Evolutionary conservation across 2,329 filamentous ascomycete genomes (phyloP).

Genomic region (Mycosphaerella sp.): DNA sequence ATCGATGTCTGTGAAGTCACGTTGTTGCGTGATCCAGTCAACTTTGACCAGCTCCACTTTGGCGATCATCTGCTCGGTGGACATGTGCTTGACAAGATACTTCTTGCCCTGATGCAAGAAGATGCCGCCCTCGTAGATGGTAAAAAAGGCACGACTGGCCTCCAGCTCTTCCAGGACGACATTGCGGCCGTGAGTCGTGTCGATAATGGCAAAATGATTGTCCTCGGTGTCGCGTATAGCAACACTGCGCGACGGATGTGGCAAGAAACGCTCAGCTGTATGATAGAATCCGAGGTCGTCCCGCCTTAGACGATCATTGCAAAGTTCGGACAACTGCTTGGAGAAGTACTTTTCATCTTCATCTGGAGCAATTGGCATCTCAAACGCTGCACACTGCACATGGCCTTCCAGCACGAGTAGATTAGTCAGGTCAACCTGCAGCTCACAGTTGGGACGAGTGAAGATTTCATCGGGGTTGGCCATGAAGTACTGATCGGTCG

Average conservation of each 20-base stretch:
- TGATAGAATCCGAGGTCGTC: constrained; percentile 82
- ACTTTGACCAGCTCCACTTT: constrained; percentile 84
- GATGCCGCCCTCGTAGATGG: constrained; percentile 92
- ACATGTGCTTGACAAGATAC: constrained; percentile 86
- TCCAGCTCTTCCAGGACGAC: constrained; percentile 91
- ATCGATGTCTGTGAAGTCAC: constrained; percentile 91
- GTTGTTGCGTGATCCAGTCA: constrained; percentile 89
- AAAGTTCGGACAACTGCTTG: constrained; percentile 62
- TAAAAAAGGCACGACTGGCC: constrained; percentile 88
- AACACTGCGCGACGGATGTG: constrained; percentile 73
- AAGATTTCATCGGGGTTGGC: constrained; percentile 90
- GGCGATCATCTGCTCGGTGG: constrained; percentile 71
- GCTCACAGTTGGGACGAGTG: constrained; percentile 77
- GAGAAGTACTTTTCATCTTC: constrained; percentile 77
- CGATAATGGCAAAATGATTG: constrained; percentile 88
- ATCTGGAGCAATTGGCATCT: constrained; percentile 80
- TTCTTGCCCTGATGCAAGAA: constrained; percentile 94
- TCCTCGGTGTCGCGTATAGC: constrained; percentile 85
- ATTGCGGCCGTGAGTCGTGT: constrained; percentile 76
- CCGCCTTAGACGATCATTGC: constrained; percentile 63
- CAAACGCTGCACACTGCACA: constrained; percentile 88
- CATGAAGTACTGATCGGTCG: constrained; percentile 96
- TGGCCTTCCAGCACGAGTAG: constrained; percentile 89
- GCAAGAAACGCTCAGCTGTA: constrained; percentile 80
- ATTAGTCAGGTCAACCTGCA: constrained; percentile 88